A percentile compares a stretch with the other conserved stretches of the same genome.
phyloP scores from a whole-genome alignment of 2,329 filamentous ascomycete species.

The Penicillium decumbens region DNA sequence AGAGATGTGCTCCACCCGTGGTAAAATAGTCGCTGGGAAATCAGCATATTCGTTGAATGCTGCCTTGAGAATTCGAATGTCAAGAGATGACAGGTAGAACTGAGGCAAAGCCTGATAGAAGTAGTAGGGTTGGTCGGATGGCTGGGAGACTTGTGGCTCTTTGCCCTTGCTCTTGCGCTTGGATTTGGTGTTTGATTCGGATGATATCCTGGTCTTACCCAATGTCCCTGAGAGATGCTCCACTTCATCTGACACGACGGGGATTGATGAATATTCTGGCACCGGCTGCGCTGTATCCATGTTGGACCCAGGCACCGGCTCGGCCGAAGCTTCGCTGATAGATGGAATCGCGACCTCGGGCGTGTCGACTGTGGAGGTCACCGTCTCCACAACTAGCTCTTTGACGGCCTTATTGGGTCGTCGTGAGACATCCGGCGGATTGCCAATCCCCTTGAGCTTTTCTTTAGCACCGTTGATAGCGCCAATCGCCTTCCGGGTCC shows the following conservation, averaged over 20 bases:
- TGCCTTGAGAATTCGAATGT: slow-evolving; percentile 86
- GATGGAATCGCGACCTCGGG: slow-evolving; percentile 47
- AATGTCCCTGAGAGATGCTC: slow-evolving; percentile 26
- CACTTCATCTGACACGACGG: slow-evolving; percentile 16
- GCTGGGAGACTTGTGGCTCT: slow-evolving; percentile 40
- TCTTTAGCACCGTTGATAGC: slow-evolving; percentile 72
- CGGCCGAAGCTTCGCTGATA: slow-evolving; percentile 37
- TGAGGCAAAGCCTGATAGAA: slow-evolving; percentile 87
- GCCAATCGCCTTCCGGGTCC: slow-evolving; percentile 78
- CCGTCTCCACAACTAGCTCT: slow-evolving; percentile 48
- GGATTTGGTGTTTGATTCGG: slow-evolving; percentile 16
- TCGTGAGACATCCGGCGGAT: slow-evolving; percentile 53
- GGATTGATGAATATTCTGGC: slow-evolving; percentile 6
- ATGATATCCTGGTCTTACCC: slow-evolving; percentile 19
- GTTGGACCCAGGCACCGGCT: slow-evolving; percentile 15
- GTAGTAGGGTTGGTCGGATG: slow-evolving; percentile 60
- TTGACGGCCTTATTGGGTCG: slow-evolving; percentile 47
- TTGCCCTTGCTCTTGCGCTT: slow-evolving; percentile 26
- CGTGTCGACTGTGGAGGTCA: slow-evolving; percentile 50
- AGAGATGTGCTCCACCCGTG: slow-evolving; percentile 82
- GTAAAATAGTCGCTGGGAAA: slow-evolving; percentile 81
- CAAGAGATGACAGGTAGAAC: slow-evolving; percentile 82
- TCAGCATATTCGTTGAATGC: slow-evolving; percentile 77
- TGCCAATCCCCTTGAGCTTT: slow-evolving; percentile 63
- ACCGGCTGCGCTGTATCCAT: neutral